Percentiles rank a stretch among this genome's conserved stretches.
Evolutionary conservation across 148 eudicot genomes (phyloP).

Genomic region (Euryodendron excelsum): DNA sequence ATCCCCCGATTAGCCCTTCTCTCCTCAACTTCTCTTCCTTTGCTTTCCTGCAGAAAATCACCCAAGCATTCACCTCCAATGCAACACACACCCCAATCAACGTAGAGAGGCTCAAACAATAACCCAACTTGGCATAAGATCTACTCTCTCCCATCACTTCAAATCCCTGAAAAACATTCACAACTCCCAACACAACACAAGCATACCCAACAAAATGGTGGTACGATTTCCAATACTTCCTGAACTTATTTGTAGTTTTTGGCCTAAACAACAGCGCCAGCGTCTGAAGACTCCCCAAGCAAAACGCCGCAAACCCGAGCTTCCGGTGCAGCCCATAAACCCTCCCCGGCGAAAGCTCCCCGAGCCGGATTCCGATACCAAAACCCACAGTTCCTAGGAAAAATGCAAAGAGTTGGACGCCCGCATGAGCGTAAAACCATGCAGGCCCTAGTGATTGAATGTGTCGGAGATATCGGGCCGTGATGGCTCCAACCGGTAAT

Average conservation of each 20-base stretch:
- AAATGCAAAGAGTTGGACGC: constrained; percentile 60
- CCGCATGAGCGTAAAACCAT: constrained; percentile 91
- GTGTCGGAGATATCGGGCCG: constrained; percentile 78
- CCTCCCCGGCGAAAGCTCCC: constrained; percentile 67
- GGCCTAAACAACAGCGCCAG: constrained; percentile 84
- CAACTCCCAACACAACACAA: constrained; percentile 78
- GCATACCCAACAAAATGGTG: constrained; percentile 97
- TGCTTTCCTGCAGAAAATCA: constrained; percentile 81
- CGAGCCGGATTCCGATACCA: constrained; percentile 69
- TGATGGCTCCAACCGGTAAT: constrained; percentile 65
- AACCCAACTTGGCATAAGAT: constrained; percentile 66
- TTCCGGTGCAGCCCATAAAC: constrained; percentile 75
- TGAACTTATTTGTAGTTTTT: constrained; percentile 70
- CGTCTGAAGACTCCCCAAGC: constrained; percentile 72
- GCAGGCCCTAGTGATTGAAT: constrained; percentile 61
- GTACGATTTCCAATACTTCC: constrained; percentile 96
- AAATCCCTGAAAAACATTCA: constrained; percentile 89
- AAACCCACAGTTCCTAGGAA: constrained; percentile 73
- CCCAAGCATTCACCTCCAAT: constrained; percentile 93
- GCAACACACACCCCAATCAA: constrained; percentile 79
- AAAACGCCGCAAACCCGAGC: constrained; percentile 65
- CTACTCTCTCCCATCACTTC: constrained; percentile 69
- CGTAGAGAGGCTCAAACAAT: constrained; percentile 69
- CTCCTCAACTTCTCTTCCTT: constrained; percentile 86
- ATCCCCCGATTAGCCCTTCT: constrained; percentile 51